A percentile compares a stretch with the other conserved stretches of the same genome.
Evolutionary conservation across 2,329 filamentous ascomycete genomes (phyloP).

Genomic region (Lasiodiplodia hormozganensis): DNA sequence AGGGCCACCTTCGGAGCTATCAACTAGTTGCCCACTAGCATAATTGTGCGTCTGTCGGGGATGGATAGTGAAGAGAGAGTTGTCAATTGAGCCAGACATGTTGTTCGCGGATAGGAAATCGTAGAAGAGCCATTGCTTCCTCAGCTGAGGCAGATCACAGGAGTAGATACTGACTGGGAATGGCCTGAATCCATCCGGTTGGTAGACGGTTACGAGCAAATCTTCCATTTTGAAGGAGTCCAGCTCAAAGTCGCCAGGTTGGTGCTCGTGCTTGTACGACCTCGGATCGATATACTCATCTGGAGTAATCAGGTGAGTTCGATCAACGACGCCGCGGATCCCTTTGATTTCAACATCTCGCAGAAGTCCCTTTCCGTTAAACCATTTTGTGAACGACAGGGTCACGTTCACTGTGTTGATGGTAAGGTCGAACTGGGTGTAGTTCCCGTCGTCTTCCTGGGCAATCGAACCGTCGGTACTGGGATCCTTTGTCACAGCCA

Average conservation of each 20-base stretch:
- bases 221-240: constrained; percentile 97
- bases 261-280: constrained; percentile 85
- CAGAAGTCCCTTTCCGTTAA: constrained; percentile 92
- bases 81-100: constrained; percentile 94
- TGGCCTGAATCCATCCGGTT: constrained; percentile 88
- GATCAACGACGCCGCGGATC: constrained; percentile 88
- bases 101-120: constrained; percentile 95
- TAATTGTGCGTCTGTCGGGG: constrained; percentile 87
- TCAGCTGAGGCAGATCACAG: constrained; percentile 88
- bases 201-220: constrained; percentile 87
- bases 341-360: constrained; percentile 94
- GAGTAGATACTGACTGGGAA: constrained; percentile 96
- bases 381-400: constrained; percentile 97
- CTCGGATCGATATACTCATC: constrained; percentile 77
- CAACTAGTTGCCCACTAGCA: constrained; percentile 67
- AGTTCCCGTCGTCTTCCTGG: constrained; percentile 87
- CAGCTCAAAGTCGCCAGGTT: constrained; percentile 94
- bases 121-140: constrained; percentile 98
- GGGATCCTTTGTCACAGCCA: constrained; percentile 60
- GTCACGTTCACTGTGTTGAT: constrained; percentile 97
- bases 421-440: constrained; percentile 95
- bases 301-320: constrained; percentile 79
- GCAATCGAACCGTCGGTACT: constrained; percentile 51
- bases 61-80: constrained; percentile 96
- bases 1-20: constrained; percentile 66